A percentile compares a stretch with the other conserved stretches of the same genome.
Evolutionary conservation across 129 eudicot genomes (phyloP).

Genomic region (Centrapalus pauciflorus): DNA sequence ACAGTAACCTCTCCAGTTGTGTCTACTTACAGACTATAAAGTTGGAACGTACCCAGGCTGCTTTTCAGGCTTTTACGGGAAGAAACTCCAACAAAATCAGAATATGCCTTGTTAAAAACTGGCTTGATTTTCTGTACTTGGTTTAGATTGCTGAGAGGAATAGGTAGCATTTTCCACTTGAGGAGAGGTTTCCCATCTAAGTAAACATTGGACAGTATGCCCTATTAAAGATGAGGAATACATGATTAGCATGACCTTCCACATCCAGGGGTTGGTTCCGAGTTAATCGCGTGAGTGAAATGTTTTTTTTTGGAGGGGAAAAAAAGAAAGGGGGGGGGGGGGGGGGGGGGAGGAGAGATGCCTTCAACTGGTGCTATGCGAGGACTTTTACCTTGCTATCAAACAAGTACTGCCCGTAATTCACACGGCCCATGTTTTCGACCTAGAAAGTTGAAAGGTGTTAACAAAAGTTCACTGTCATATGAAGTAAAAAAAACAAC

Average conservation of each 20-base stretch:
- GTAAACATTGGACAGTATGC: constrained; percentile 76
- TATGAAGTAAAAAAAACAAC: neutral
- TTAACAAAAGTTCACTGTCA: neutral
- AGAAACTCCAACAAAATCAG: constrained; percentile 27
- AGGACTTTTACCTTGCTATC: constrained; percentile 70
- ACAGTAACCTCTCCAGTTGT: no score
- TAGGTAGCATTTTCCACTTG: constrained; percentile 72
- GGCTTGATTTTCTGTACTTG: constrained; percentile 36
- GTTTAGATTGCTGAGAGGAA: constrained; percentile 56
- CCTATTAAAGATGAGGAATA: constrained; percentile 38
- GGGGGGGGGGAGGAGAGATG: no score
- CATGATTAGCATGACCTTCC: neutral
- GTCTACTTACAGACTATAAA: neutral
- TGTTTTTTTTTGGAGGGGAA: no score
- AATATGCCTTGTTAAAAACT: constrained; percentile 23
- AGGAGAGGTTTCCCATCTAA: constrained; percentile 54
- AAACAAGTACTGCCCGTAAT: constrained; percentile 64
- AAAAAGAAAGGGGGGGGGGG: no score
- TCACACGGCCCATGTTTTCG: constrained; percentile 93
- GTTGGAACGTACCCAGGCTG: constrained; percentile 27
- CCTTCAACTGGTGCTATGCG: constrained; percentile 12
- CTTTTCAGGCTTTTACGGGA: constrained; percentile 36
- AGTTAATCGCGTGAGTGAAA: neutral
- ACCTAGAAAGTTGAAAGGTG: constrained; percentile 41
- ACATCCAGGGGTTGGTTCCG: neutral